These are phyloP conservation scores for Pseudodiploospora longispora DNA, from an alignment of 2,329 filamentous ascomycete species.

Conservation along the genomic window DNA sequence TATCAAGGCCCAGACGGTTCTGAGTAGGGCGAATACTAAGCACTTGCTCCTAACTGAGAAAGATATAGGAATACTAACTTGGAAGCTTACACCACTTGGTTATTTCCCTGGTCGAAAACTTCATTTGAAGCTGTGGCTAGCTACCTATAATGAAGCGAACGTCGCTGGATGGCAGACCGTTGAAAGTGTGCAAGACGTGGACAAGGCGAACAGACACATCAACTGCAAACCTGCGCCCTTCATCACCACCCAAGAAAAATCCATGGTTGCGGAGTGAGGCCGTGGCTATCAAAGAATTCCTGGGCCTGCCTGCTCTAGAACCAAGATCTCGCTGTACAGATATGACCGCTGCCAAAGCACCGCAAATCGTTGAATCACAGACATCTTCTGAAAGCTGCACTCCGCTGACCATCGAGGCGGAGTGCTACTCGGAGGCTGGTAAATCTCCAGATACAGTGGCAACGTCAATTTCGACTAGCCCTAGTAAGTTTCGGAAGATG, in stretches of 20 bases:
- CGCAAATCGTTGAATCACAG: slow-evolving; percentile 1
- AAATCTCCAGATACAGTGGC: not conserved
- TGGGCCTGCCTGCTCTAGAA: slow-evolving; percentile 11
- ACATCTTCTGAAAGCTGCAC: slow-evolving; percentile 10
- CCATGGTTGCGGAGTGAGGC: slow-evolving; percentile 18
- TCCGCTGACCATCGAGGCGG: not conserved
- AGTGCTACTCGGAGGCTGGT: not conserved
- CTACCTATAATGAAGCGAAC: slow-evolving; percentile 14
- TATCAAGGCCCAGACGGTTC: no score
- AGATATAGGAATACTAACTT: no score
- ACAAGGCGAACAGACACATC: slow-evolving; percentile 9
- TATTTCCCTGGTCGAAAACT: no score
- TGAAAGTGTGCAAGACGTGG: slow-evolving; percentile 4
- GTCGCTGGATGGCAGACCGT: slow-evolving; percentile 19
- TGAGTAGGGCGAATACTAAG: no score
- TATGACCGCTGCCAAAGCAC: slow-evolving; percentile 6
- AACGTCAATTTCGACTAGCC: not conserved
- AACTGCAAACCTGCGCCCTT: slow-evolving; percentile 18
- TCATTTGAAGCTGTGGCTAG: not conserved
- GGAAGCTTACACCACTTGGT: no score
- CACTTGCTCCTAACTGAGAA: no score
- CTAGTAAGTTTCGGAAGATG: slow-evolving; percentile 13
- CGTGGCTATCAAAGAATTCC: slow-evolving; percentile 11
- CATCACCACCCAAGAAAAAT: slow-evolving; percentile 25
- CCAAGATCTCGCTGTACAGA: not conserved